These are phyloP conservation scores for Bryoerythrophyllum caledonicum DNA, from an alignment of 225 moss, liverwort and hornwort species.

Conservation along the genomic window DNA sequence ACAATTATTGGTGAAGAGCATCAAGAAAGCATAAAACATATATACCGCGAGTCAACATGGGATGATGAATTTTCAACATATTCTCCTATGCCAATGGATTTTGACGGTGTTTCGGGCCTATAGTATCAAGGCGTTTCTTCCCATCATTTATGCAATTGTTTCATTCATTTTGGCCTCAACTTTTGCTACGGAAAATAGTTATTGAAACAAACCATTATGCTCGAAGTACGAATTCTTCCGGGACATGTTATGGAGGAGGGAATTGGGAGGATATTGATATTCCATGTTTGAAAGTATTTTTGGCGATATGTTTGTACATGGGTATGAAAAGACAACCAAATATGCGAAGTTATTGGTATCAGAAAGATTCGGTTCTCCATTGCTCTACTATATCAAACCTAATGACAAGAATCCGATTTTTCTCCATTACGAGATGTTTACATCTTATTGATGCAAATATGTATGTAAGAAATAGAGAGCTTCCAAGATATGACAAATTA, in stretches of 20 bases:
- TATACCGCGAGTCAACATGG: no score
- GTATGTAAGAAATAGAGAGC: no score
- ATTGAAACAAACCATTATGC: not conserved
- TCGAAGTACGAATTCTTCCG: not conserved
- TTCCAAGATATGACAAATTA: no score
- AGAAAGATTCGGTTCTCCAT: no score
- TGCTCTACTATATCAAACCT: no score
- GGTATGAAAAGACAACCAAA: no score
- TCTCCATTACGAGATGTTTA: no score
- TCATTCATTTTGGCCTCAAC: not conserved
- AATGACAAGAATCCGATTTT: no score
- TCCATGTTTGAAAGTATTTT: not conserved
- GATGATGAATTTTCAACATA: not conserved
- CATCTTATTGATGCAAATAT: no score
- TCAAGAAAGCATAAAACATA: no score
- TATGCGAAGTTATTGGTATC: no score
- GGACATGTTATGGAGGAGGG: not conserved
- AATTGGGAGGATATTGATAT: not conserved
- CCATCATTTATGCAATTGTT: not conserved
- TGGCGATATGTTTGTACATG: not conserved
- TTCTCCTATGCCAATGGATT: not conserved
- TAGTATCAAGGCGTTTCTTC: not conserved
- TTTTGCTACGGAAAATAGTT: not conserved
- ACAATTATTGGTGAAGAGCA: no score
- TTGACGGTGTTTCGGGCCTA: not conserved